Percentiles rank a stretch among this genome's conserved stretches.
Conservation (phyloP, 257 asterid genomes). For the Solanum medicagineum region DNA sequence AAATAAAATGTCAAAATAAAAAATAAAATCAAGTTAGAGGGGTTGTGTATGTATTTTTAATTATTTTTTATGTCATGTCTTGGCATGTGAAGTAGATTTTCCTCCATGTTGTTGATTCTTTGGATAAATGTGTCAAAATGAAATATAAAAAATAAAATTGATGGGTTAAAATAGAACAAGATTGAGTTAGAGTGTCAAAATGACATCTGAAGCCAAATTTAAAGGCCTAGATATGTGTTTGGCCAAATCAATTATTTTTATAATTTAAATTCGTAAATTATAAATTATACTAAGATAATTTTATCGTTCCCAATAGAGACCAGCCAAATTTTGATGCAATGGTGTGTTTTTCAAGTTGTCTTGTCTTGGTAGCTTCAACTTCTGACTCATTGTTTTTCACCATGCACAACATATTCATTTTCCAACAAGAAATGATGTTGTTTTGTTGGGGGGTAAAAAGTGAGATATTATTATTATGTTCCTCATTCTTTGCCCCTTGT, state of each 20-base stretch:
- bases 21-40: no score
- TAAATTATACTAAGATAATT: neutral
- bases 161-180: no score
- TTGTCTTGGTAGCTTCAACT: neutral
- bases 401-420: neutral
- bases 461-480: neutral
- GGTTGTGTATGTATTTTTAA: no score
- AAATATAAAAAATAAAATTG: no score
- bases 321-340: neutral
- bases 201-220: no score
- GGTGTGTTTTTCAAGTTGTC: neutral
- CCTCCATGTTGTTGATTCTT: no score
- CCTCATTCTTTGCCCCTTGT: neutral
- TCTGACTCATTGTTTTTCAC: neutral
- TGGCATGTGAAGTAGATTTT: no score
- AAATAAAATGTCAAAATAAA: no score
- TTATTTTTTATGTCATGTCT: no score
- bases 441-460: neutral
- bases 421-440: neutral
- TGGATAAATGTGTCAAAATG: no score
- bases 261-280: rapidly evolving
- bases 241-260: neutral
- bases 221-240: no score
- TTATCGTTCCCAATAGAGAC: neutral
- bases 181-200: no score